Conservation (phyloP, 169 alveolate genomes). For the Perkinsus chesapeaki region DNA sequence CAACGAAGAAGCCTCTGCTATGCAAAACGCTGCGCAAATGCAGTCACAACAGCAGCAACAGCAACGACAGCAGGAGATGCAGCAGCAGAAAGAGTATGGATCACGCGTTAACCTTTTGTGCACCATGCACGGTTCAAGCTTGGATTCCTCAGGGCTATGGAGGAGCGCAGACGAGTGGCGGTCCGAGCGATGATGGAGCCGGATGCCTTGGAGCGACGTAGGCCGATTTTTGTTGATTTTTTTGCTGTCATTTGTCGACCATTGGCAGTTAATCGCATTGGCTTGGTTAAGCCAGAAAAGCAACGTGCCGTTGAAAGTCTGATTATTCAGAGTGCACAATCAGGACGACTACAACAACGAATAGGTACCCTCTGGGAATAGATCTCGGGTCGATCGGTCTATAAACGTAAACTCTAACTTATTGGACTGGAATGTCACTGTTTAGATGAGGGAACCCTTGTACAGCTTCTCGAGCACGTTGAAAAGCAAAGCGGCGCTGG, state of each 20-base stretch:
- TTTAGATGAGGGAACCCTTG: neutral
- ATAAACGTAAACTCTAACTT: neutral
- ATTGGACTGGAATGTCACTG: neutral
- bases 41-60: neutral
- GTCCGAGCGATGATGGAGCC: neutral
- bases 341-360: neutral
- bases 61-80: neutral
- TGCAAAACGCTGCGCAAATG: neutral
- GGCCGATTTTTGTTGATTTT: neutral
- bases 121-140: neutral
- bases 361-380: neutral
- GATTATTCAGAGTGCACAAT: neutral
- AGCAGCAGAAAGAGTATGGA: neutral
- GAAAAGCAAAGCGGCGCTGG: neutral
- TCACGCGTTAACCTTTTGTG: neutral
- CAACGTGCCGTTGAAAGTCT: neutral
- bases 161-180: neutral
- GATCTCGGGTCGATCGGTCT: neutral
- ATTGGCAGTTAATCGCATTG: neutral
- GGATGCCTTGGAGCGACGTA: neutral
- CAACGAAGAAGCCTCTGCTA: neutral
- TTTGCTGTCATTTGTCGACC: neutral
- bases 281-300: neutral
- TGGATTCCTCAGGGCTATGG: neutral
- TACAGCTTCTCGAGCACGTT: neutral